phyloP scores from a whole-genome alignment of 352 stramenopile genomes.

The Phytophthora ramorum region DNA sequence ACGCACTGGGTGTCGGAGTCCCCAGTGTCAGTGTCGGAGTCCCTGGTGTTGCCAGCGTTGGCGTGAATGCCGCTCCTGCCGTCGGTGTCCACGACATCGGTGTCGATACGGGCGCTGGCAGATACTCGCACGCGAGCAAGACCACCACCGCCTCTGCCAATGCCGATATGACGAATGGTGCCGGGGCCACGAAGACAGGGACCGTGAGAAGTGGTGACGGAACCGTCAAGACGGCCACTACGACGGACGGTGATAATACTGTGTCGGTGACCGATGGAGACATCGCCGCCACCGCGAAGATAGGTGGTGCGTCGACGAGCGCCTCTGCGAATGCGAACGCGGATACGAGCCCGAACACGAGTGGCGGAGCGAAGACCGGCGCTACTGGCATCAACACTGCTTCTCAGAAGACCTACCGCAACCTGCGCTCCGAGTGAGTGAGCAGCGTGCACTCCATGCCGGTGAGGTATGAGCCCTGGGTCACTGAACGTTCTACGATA shows the following conservation, averaged over 20 bases:
- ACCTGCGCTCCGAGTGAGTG: conserved; percentile 4
- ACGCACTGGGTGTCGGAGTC: neutral
- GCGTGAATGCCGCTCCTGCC: neutral
- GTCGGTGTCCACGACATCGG: neutral
- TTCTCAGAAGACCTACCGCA: conserved; percentile 12
- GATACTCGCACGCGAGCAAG: neutral
- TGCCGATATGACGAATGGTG: too few relatives aligned
- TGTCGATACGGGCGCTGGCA: neutral
- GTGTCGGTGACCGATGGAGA: neutral
- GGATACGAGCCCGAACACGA: too few relatives aligned
- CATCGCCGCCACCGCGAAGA: neutral
- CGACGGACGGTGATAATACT: neutral
- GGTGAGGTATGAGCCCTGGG: too few relatives aligned
- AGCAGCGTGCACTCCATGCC: neutral
- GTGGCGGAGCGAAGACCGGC: neutral
- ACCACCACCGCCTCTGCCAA: too few relatives aligned
- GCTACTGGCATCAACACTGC: conserved; percentile 1
- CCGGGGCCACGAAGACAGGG: conserved; percentile 1
- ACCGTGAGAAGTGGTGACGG: neutral
- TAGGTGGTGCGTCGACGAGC: conserved; percentile 5
- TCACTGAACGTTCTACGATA: too few relatives aligned
- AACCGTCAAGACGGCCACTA: neutral
- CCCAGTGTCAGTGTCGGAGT: neutral
- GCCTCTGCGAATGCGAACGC: neutral
- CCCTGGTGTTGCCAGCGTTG: conserved; percentile 6